Base-by-base conservation (phyloP, 2,329 filamentous ascomycete species). In the Xylariaceae sp. region DNA sequence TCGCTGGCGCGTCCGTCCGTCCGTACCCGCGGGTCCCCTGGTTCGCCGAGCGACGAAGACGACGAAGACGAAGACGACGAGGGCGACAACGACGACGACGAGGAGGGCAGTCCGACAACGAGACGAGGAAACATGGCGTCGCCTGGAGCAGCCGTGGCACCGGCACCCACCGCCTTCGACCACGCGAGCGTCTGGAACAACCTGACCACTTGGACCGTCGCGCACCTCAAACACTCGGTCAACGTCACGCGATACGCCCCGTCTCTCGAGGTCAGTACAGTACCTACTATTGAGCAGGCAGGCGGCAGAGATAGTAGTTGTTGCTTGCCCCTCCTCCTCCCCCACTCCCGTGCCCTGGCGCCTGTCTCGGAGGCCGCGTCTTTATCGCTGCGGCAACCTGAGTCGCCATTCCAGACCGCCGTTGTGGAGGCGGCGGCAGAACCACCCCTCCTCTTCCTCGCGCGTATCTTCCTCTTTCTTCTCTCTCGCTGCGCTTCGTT, bases 221-320 rank as follows among this genome's bases (percentile, higher is more conserved):
- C 67, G 40, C 60, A 60, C 15, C 45, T 66, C 9, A 49, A 53
- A 13, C 50, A 56, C 33, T 63, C 63, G 37, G 65, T 72, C 39
- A 76, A 77, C 56, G 62, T 75, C 39, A 70, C 74, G 27, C 68
- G 69, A 44, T 71, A 75, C 56, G 65, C 73, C 29, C 80, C 81
- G 2, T 78, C 78, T 9, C 60, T 83, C 13, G 77, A 75, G 24
- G 24, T 26, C 6, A 26, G 24, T 26, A n/a, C n/a, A n/a, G n/a
- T n/a, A n/a, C n/a, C n/a, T n/a, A n/a, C n/a, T n/a, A n/a, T n/a
- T n/a, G n/a, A n/a, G n/a, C n/a, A n/a, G n/a, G n/a, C n/a, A n/a
- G n/a, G n/a, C n/a, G n/a, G n/a, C n/a, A n/a, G n/a, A n/a, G n/a
- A n/a, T n/a, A n/a, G n/a, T n/a, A n/a, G n/a, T n/a, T n/a, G n/a